phyloP scores from a whole-genome alignment of 176 grass and related monocot species.

The Sorghum bicolor region DNA sequence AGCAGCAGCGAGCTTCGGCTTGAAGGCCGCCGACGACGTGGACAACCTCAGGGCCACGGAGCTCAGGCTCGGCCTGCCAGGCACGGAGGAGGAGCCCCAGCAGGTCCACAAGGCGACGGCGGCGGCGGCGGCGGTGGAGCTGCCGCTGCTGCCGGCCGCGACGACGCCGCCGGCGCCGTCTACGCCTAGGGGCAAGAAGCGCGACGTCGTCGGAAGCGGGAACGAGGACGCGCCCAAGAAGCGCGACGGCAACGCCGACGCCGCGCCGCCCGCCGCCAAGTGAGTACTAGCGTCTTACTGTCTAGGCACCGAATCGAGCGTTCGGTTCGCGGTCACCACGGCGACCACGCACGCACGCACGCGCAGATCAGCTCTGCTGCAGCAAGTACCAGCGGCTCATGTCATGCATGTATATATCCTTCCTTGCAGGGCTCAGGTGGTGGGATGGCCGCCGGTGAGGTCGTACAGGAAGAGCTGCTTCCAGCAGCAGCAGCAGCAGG shows the following conservation, averaged over 20 bases:
- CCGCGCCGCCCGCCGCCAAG: slow-evolving; percentile 42
- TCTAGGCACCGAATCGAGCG: no score
- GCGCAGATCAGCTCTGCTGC: no score
- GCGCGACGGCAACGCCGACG: not conserved
- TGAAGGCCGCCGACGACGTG: slow-evolving; percentile 22
- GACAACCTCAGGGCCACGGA: slow-evolving; percentile 83
- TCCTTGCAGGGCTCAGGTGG: slow-evolving; percentile 65
- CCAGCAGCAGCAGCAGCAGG: slow-evolving; percentile 26
- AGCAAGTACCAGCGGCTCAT: not conserved
- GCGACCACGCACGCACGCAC: not conserved
- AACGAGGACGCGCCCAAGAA: slow-evolving; percentile 20
- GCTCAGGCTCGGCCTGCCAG: slow-evolving; percentile 89
- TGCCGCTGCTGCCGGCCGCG: not conserved
- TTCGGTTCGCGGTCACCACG: not conserved
- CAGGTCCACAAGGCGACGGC: no score
- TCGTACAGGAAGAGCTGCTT: slow-evolving; percentile 91
- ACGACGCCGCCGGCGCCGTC: not conserved
- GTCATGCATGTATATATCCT: not conserved
- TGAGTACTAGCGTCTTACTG: no score
- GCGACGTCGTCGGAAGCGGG: slow-evolving; percentile 10
- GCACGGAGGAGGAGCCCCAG: slow-evolving; percentile 21
- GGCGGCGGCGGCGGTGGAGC: not conserved
- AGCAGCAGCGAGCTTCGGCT: slow-evolving; percentile 12
- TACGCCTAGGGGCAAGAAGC: slow-evolving; percentile 44
- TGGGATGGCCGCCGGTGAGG: slow-evolving; percentile 89